Evolutionary conservation across 805 yeast genomes (phyloP).

Genomic region (Kodamaea sagamina): DNA sequence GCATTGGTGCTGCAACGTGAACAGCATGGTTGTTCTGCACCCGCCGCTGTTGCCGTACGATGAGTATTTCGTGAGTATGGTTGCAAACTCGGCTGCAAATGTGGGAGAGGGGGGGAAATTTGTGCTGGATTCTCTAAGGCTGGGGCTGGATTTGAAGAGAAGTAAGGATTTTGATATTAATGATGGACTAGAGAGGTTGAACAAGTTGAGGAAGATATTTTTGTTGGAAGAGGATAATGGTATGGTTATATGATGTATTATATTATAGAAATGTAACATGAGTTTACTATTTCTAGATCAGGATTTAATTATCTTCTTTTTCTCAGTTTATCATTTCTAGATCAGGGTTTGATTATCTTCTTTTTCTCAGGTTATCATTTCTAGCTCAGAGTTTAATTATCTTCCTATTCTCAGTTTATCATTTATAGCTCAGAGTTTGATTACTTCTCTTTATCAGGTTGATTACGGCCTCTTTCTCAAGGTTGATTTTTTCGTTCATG

Average conservation of each 20-base stretch:
- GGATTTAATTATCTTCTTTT: no score
- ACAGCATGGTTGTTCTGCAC: conserved; percentile 15
- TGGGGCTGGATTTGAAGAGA: conserved; percentile 15
- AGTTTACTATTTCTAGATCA: no score
- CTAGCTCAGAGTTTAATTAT: no score
- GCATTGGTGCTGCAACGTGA: conserved; percentile 35
- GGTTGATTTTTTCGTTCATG: no score
- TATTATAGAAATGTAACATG: no score
- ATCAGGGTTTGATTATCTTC: no score
- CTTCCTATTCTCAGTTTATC: no score
- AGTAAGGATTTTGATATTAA: conserved; percentile 29
- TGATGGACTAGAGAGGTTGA: conserved; percentile 35
- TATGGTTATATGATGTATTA: neutral
- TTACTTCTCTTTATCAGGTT: no score
- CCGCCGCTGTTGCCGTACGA: conserved; percentile 5
- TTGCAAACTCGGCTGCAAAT: conserved; percentile 23
- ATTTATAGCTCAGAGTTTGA: no score
- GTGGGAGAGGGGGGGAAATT: conserved; percentile 28
- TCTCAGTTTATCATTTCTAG: no score
- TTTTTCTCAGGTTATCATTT: no score
- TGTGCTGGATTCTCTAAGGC: neutral
- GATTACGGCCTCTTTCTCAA: no score
- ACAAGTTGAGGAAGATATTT: conserved; percentile 38
- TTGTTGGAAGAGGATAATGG: conserved; percentile 15
- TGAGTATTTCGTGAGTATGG: conserved; percentile 27